Conservation (phyloP, 2,329 filamentous ascomycete species). For the Apiospora aurea region DNA sequence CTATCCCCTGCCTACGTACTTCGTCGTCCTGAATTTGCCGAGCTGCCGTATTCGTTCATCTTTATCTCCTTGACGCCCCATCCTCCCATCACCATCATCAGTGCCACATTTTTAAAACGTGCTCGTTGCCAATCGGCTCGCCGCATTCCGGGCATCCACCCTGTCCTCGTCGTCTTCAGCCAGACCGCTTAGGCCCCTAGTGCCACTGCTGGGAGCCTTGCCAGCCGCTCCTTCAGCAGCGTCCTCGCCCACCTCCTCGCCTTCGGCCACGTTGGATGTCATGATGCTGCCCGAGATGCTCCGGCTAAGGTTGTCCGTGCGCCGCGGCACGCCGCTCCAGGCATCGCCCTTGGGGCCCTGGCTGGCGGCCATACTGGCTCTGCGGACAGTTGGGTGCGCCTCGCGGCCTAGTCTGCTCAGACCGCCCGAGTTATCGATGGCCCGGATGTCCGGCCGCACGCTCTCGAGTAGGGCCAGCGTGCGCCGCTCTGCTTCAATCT, state of each 20-base stretch:
- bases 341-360: conserved; percentile 98
- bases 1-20: not conserved
- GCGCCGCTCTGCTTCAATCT: conserved; percentile 94
- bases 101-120: conserved; percentile 70
- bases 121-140: conserved; percentile 90
- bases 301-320: conserved; percentile 78
- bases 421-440: conserved; percentile 90
- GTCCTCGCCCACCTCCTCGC: conserved; percentile 55
- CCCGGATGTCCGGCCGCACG: conserved; percentile 89
- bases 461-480: conserved; percentile 92
- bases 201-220: conserved; percentile 48
- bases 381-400: conserved; percentile 76
- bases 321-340: conserved; percentile 92
- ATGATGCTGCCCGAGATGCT: conserved; percentile 78
- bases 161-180: conserved; percentile 93
- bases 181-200: conserved; percentile 60
- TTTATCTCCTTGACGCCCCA: conserved; percentile 16
- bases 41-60: not conserved
- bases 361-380: conserved; percentile 80
- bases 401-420: conserved; percentile 90
- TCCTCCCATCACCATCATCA: not conserved
- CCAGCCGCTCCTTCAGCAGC: conserved; percentile 31
- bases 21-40: conserved; percentile 1
- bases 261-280: conserved; percentile 69
- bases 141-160: conserved; percentile 94